Percentiles rank a stretch among this genome's conserved stretches.
Evolutionary conservation across 352 stramenopile genomes (phyloP).

Genomic region (Pythium phragmiticola): DNA sequence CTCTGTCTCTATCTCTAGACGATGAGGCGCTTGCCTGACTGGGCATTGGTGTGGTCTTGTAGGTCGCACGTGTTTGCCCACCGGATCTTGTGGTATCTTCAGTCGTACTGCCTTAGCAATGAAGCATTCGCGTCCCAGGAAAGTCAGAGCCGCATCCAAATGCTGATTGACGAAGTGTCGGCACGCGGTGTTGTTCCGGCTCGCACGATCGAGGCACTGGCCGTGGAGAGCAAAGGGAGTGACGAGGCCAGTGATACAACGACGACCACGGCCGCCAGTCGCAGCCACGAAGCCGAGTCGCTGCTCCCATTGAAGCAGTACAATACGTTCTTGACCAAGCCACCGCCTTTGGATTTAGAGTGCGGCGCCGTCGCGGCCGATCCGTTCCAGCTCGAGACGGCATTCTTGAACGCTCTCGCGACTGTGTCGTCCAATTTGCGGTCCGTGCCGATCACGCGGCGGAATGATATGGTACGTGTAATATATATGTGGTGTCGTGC

Average conservation of each 20-base stretch:
- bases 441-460: constrained; percentile 59
- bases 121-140: constrained; percentile 54
- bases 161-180: constrained; percentile 79
- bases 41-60: neutral
- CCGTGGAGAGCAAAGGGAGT: constrained; percentile 5
- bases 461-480: constrained; percentile 65
- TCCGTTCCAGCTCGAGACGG: constrained; percentile 67
- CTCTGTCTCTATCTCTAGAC: neutral
- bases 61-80: constrained; percentile 85
- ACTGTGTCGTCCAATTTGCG: constrained; percentile 76
- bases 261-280: neutral
- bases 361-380: constrained; percentile 32
- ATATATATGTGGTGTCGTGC: neutral
- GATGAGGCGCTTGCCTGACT: no score
- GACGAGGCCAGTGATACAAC: neutral
- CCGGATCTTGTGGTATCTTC: constrained; percentile 83
- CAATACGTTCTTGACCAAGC: constrained; percentile 52
- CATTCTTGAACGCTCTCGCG: constrained; percentile 67
- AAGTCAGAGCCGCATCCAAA: constrained; percentile 57
- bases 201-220: constrained; percentile 36
- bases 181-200: constrained; percentile 51
- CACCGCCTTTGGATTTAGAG: constrained; percentile 39
- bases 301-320: constrained; percentile 57
- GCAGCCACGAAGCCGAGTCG: constrained; percentile 43
- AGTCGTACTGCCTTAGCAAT: constrained; percentile 75